Percentiles rank a stretch among this genome's conserved stretches.
Conservation (phyloP, 2,329 filamentous ascomycete species). For the Chaetomium strumarium region DNA sequence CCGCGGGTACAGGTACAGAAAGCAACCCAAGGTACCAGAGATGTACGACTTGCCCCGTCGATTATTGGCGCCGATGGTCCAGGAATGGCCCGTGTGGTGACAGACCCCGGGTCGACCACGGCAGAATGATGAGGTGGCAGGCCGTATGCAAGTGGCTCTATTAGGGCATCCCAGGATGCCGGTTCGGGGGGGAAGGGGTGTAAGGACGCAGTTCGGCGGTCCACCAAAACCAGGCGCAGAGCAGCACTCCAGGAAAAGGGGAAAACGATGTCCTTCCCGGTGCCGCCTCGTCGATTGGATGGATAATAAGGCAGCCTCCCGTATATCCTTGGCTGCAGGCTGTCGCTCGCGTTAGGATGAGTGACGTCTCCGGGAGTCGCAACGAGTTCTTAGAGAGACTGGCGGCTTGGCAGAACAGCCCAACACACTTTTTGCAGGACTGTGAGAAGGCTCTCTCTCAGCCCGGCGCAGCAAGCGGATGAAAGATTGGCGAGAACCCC, state of each 20-base stretch:
- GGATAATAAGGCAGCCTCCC: slow-evolving; percentile 3
- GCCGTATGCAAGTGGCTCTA: slow-evolving; percentile 41
- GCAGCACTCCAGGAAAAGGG: not conserved
- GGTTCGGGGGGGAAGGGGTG: slow-evolving; percentile 18
- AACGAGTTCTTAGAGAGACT: not conserved
- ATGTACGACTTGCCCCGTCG: slow-evolving; percentile 25
- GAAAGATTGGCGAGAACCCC: not conserved
- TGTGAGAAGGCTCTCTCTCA: too few relatives aligned
- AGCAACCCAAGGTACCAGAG: slow-evolving; percentile 27
- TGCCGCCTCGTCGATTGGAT: not conserved
- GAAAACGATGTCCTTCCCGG: not conserved
- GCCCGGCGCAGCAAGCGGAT: not conserved
- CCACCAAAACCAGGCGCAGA: slow-evolving; percentile 14
- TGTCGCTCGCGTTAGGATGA: not conserved
- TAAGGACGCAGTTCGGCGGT: slow-evolving; percentile 3
- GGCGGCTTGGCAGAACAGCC: not conserved
- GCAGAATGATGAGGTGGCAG: slow-evolving; percentile 42
- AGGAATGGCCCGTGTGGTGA: slow-evolving; percentile 37
- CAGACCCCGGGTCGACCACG: slow-evolving; percentile 31
- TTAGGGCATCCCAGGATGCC: slow-evolving; percentile 35
- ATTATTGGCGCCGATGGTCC: slow-evolving; percentile 29
- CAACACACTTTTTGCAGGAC: too few relatives aligned
- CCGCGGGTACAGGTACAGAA: slow-evolving; percentile 30
- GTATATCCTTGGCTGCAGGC: not conserved
- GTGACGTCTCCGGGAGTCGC: not conserved